Base-by-base conservation (phyloP, 2,329 filamentous ascomycete species). In the Xylaria hypoxylon region DNA sequence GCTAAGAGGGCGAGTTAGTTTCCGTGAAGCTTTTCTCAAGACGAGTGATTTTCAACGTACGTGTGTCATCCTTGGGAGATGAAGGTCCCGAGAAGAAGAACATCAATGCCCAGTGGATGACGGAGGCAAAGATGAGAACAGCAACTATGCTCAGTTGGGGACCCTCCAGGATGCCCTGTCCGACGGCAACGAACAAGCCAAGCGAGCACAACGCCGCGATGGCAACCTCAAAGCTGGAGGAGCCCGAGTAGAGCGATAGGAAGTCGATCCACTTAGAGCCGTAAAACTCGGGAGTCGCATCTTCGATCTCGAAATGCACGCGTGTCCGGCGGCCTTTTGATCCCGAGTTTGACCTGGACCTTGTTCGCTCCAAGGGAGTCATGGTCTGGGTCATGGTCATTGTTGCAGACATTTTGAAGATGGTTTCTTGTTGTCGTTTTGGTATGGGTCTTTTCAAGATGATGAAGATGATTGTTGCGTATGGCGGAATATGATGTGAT, bases 281-380 rank as follows among this genome's bases (percentile, higher is more conserved):
- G 61, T 65, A 68, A 59, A 68, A 60, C 24, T 68, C 68, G 33
- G 68, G 65, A 2, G 60, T 50, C 7, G 65, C 62, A 28, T 71
- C 69, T 33, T 71, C 67, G 42, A 71, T 69, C 55, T 71, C 69
- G 33, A 71, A 71, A 48, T 69, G 67, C 52, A 71, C 69, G 24
- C 67, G 69, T 13, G 67, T 67, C 45, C 68, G 69, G 31, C 64
- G 68, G n/a, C 64, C 59, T 47, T 68, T 68, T 2, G 67, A 64
- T 19, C 67, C 62, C 26, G 68, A 69, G 65, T 69, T 69, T 15
- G 68, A 69, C 40, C 68, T 24, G n/a, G 68, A 67, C 24, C 67
- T 60, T n/a, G 57, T 50, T 31, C 55, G 61, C 64, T 65, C 61
- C 40, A 69, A 15, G 17, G 68, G 58, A 31, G 55, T 26, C 61